These are phyloP conservation scores for Barnettozyma vustinii DNA, from an alignment of 805 yeast genomes.

Conservation along the genomic window DNA sequence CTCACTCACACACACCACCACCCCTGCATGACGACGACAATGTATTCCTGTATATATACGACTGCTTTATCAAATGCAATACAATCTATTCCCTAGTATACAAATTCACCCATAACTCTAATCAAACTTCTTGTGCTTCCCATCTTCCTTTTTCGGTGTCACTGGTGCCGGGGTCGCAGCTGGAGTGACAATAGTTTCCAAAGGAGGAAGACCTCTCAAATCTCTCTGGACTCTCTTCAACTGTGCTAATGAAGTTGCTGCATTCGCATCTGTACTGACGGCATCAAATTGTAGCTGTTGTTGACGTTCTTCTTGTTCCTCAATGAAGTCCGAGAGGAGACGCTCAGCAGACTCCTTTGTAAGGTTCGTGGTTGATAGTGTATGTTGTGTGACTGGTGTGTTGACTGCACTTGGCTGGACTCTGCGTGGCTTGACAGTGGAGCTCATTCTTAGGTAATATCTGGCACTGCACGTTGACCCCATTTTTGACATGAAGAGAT, in stretches of 20 bases:
- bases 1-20: background rate
- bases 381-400: constrained; percentile 22
- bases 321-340: constrained; percentile 39
- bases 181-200: constrained; percentile 15
- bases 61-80: background rate
- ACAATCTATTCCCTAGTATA: background rate
- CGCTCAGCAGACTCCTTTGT: constrained; percentile 40
- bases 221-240: constrained; percentile 71
- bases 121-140: constrained; percentile 20
- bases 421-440: constrained; percentile 15
- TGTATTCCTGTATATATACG: background rate
- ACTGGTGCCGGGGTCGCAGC: constrained; percentile 9
- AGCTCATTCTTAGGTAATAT: background rate
- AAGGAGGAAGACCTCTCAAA: constrained; percentile 75
- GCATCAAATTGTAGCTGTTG: constrained; percentile 13
- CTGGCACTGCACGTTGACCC: too few species aligned
- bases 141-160: constrained; percentile 9
- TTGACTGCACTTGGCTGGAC: constrained; percentile 20
- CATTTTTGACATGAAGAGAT: background rate
- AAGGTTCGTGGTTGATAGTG: constrained; percentile 21
- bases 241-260: constrained; percentile 42
- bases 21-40: background rate
- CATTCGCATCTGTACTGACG: constrained; percentile 10
- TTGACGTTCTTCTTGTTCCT: constrained; percentile 22
- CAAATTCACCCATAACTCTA: background rate